Percentiles rank a stretch among this genome's conserved stretches.
phyloP scores from a whole-genome alignment of 2,329 filamentous ascomycete species.

The Aspergillus persii region DNA sequence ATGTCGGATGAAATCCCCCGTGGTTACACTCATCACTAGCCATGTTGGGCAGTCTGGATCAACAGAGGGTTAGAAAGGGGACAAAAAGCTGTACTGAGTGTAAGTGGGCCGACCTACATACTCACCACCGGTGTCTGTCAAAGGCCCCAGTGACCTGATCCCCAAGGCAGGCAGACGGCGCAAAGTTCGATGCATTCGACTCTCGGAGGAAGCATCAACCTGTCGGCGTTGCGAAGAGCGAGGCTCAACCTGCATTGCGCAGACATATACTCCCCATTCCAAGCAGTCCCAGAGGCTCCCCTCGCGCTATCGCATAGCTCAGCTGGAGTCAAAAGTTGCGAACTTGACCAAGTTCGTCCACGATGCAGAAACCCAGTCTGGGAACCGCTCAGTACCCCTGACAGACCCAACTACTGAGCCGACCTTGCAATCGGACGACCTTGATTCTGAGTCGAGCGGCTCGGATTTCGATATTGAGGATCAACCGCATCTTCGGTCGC shows the following conservation, averaged over 20 bases:
- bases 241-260: constrained; percentile 14
- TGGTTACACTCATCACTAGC: neutral
- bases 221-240: constrained; percentile 20
- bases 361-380: constrained; percentile 12
- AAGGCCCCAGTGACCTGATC: neutral
- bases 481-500: constrained; percentile 13
- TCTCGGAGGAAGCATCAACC: constrained; percentile 10
- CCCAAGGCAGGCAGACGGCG: constrained; percentile 14
- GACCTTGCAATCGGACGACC: constrained; percentile 5
- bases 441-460: constrained; percentile 10
- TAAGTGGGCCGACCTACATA: constrained; percentile 3
- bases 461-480: constrained; percentile 14
- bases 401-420: neutral
- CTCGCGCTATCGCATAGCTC: constrained; percentile 17
- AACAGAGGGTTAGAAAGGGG: constrained; percentile 11
- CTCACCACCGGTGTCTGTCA: neutral
- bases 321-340: constrained; percentile 16
- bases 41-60: constrained; percentile 9
- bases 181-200: constrained; percentile 19
- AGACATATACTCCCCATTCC: constrained; percentile 9
- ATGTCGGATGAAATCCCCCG: neutral
- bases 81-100: constrained; percentile 23
- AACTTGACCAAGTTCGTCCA: constrained; percentile 13
- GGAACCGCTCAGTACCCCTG: constrained; percentile 1
- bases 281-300: constrained; percentile 11